phyloP scores from a whole-genome alignment of 2,329 filamentous ascomycete species.

The Canariomyces notabilis region DNA sequence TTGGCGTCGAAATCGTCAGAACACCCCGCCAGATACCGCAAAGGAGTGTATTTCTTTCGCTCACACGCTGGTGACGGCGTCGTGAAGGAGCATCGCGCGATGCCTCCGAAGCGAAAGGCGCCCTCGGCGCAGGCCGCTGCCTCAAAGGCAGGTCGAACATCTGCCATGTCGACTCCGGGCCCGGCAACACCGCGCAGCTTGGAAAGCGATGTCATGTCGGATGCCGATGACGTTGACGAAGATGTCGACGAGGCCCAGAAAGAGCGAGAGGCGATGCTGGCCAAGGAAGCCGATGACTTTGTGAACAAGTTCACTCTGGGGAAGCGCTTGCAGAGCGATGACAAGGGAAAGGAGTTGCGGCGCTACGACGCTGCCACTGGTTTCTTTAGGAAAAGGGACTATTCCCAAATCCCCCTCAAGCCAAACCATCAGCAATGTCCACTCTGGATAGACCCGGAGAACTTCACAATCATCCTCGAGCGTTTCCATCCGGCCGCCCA shows the following conservation, averaged over 20 bases:
- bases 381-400: constrained; percentile 51
- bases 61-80: neutral
- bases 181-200: constrained; percentile 55
- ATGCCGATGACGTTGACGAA: constrained; percentile 42
- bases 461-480: constrained; percentile 85
- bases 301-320: constrained; percentile 32
- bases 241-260: constrained; percentile 45
- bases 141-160: constrained; percentile 52
- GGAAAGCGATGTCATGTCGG: constrained; percentile 36
- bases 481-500: constrained; percentile 85
- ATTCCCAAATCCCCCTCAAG: constrained; percentile 77
- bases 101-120: constrained; percentile 71
- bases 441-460: constrained; percentile 85
- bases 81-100: constrained; percentile 30
- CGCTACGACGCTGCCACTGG: constrained; percentile 29
- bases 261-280: constrained; percentile 49
- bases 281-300: constrained; percentile 57
- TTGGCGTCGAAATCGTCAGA: too few relatives aligned
- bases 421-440: constrained; percentile 85
- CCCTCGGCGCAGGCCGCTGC: constrained; percentile 41
- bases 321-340: constrained; percentile 39
- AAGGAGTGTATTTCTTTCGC: too few relatives aligned
- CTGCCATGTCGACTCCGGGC: constrained; percentile 56
- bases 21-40: too few relatives aligned
- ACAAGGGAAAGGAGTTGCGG: constrained; percentile 11